Conservation (phyloP, 306 rosid species). For the Quercus bicolor region DNA sequence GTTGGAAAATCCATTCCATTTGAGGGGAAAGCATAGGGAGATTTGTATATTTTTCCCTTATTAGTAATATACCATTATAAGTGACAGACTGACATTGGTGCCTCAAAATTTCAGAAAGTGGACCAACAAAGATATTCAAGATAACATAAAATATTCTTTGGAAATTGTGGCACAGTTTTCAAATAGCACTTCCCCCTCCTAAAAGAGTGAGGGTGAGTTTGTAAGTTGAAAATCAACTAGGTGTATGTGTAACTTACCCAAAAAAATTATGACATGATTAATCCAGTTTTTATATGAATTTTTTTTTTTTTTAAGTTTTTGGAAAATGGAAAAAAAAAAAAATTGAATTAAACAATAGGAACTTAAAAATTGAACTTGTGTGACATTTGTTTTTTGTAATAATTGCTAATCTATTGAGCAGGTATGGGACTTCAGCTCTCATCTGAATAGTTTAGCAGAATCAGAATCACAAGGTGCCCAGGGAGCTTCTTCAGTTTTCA, state of each 20-base stretch:
- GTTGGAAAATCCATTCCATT: too few species aligned
- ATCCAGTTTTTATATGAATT: not conserved
- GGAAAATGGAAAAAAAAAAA: too few species aligned
- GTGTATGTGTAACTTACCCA: too few species aligned
- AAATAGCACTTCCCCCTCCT: too few species aligned
- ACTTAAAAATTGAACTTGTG: not conserved
- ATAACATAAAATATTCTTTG: not conserved
- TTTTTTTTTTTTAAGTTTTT: too few species aligned
- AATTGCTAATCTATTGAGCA: slow-evolving; percentile 21
- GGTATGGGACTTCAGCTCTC: slow-evolving; percentile 92
- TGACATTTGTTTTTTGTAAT: not conserved
- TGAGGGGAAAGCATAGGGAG: too few species aligned
- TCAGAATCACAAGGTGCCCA: slow-evolving; percentile 61
- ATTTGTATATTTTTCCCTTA: too few species aligned
- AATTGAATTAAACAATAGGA: not conserved
- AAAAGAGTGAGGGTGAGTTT: too few species aligned
- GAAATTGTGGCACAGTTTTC: not conserved
- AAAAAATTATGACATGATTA: too few species aligned
- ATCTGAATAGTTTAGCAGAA: slow-evolving; percentile 73
- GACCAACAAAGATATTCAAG: not conserved
- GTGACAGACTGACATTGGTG: not conserved
- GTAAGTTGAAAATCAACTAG: too few species aligned
- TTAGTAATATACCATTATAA: not conserved
- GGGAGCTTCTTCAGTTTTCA: slow-evolving; percentile 65
- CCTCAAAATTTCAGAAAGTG: not conserved